Percentiles rank a stretch among this genome's conserved stretches.
Conservation (phyloP, 192 early-diverging fungal genomes). For the Coemansia sp. region DNA sequence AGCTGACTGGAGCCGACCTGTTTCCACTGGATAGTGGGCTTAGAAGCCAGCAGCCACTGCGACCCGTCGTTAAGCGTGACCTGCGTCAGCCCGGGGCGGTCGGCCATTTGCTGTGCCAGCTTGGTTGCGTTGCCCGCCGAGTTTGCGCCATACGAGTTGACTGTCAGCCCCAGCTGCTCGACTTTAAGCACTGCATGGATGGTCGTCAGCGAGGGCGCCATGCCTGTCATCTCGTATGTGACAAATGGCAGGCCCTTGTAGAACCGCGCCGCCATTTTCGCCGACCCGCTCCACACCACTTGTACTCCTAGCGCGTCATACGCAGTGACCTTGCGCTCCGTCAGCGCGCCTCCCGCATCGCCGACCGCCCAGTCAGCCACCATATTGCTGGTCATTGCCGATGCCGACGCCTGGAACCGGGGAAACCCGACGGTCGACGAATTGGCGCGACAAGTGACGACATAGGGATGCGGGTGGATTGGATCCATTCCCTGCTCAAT, state of each 20-base stretch:
- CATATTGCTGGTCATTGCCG: constrained; percentile 22
- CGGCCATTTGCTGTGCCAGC: constrained; percentile 12
- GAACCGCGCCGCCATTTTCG: constrained; percentile 47
- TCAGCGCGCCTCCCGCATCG: constrained; percentile 16
- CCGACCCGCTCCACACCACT: constrained; percentile 47
- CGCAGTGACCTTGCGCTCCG: constrained; percentile 27
- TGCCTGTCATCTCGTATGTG: constrained; percentile 40
- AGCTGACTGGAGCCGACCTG: constrained; percentile 14
- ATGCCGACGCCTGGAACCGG: constrained; percentile 8
- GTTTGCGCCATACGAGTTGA: constrained; percentile 17
- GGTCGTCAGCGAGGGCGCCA: constrained; percentile 34
- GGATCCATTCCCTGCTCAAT: constrained; percentile 35
- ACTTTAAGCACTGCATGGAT: constrained; percentile 43
- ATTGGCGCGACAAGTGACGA: constrained; percentile 28
- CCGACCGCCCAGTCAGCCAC: constrained; percentile 29
- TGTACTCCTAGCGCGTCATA: constrained; percentile 47
- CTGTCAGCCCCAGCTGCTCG: constrained; percentile 19
- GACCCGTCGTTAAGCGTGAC: constrained; percentile 50
- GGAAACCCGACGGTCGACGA: constrained; percentile 37
- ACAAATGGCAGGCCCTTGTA: constrained; percentile 55
- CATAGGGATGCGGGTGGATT: constrained; percentile 51
- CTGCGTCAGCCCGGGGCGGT: constrained; percentile 35
- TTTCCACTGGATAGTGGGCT: constrained; percentile 40
- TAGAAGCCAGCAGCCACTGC: constrained; percentile 47
- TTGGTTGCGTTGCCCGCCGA: constrained; percentile 1